phyloP scores from a whole-genome alignment of 257 asterid genomes.

The Capsicum rhomboideum region DNA sequence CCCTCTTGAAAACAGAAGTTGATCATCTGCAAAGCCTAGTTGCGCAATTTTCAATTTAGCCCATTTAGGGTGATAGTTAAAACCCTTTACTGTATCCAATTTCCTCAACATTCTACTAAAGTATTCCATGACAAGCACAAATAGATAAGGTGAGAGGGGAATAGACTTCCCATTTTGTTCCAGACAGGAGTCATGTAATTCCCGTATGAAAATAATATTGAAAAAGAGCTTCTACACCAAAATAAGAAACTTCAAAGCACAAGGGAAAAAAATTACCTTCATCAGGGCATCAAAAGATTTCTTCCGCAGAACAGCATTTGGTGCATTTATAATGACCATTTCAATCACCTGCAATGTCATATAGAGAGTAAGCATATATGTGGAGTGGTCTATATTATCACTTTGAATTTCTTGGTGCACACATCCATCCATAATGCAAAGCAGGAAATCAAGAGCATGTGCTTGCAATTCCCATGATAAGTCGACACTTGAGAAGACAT shows the following conservation, averaged over 20 bases:
- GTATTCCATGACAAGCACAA: too few relatives aligned
- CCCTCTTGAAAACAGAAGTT: too few relatives aligned
- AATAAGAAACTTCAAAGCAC: conserved; percentile 5
- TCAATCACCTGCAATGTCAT: conserved; percentile 67
- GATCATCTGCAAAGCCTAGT: too few relatives aligned
- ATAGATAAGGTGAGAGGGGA: too few relatives aligned
- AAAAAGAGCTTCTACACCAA: background rate
- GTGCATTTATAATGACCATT: conserved; percentile 66
- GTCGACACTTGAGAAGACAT: conserved; percentile 33
- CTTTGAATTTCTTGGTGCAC: conserved; percentile 17
- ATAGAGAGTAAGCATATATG: conserved; percentile 42
- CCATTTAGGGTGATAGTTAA: too few relatives aligned
- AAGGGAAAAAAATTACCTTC: conserved; percentile 35
- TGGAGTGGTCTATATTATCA: conserved; percentile 33
- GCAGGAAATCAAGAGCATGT: conserved; percentile 51
- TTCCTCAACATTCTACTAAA: too few relatives aligned
- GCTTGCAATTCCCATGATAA: conserved; percentile 60
- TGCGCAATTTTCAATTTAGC: too few relatives aligned
- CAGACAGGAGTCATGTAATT: background rate
- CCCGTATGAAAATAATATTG: background rate
- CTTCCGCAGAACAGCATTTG: conserved; percentile 53
- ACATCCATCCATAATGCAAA: conserved; percentile 48
- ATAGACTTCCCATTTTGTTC: background rate
- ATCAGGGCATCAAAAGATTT: conserved; percentile 53
- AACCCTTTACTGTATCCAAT: too few relatives aligned